phyloP scores from a whole-genome alignment of 2,329 filamentous ascomycete genomes.

The Lecanicillium sp. region DNA sequence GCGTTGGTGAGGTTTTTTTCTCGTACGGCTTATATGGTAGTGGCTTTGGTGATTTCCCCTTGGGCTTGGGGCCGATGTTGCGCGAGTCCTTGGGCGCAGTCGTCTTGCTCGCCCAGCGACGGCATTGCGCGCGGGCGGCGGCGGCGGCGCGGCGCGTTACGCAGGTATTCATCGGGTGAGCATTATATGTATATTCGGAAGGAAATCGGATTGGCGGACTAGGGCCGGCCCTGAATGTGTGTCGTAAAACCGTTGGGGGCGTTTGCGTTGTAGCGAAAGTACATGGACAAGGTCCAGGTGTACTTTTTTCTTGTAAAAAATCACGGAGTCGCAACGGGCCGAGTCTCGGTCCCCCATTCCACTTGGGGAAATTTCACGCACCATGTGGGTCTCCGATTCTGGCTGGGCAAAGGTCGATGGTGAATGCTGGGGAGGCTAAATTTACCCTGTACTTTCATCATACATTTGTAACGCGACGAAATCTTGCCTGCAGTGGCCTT shows the following conservation, averaged over 20 bases:
- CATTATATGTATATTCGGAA: constrained; percentile 6
- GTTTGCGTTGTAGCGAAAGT: too few relatives aligned
- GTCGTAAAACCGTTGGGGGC: too few relatives aligned
- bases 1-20: neutral
- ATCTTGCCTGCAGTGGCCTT: too few relatives aligned
- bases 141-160: constrained; percentile 23
- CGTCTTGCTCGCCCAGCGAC: constrained; percentile 21
- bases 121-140: constrained; percentile 20
- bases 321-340: constrained; percentile 10
- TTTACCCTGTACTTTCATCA: constrained; percentile 8
- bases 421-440: neutral
- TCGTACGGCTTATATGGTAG: constrained; percentile 28
- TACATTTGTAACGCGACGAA: too few relatives aligned
- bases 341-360: constrained; percentile 6
- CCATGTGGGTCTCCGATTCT: constrained; percentile 2
- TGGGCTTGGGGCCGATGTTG: constrained; percentile 20
- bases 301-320: constrained; percentile 4
- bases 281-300: too few relatives aligned
- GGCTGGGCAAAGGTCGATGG: neutral
- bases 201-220: neutral
- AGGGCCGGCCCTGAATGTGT: neutral
- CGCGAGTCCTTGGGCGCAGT: constrained; percentile 6
- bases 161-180: constrained; percentile 24
- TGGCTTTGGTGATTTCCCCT: constrained; percentile 17
- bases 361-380: neutral